Percentiles rank a stretch among this genome's conserved stretches.
Evolutionary conservation across 176 grass and related monocot genomes (phyloP).

Genomic region (Eremochloa ophiuroides): DNA sequence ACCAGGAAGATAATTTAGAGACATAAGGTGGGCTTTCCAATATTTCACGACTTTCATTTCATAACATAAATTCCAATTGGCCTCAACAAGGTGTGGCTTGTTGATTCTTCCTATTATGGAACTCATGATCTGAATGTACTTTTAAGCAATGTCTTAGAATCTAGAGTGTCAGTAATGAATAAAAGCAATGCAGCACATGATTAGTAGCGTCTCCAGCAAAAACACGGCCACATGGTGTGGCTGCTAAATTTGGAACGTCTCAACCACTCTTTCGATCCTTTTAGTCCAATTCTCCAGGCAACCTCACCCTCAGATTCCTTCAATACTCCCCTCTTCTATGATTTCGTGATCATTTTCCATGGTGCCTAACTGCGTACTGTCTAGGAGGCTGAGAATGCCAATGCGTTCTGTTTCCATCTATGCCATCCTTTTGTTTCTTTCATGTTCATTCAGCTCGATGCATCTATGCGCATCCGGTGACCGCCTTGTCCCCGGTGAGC

Average conservation of each 20-base stretch:
- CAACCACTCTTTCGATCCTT: slow-evolving; percentile 23
- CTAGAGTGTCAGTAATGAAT: background rate
- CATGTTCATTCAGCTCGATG: slow-evolving; percentile 10
- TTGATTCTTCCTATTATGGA: background rate
- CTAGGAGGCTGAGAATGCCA: background rate
- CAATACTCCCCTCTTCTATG: slow-evolving; percentile 7
- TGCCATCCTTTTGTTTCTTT: slow-evolving; percentile 15
- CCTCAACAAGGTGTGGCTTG: background rate
- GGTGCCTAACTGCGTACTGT: background rate
- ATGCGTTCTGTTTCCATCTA: background rate
- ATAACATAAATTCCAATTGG: background rate
- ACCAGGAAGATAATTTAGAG: background rate
- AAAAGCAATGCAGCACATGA: background rate
- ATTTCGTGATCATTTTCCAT: background rate
- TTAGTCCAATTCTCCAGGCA: background rate
- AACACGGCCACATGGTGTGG: background rate
- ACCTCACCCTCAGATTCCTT: background rate
- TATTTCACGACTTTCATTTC: background rate
- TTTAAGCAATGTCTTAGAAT: background rate
- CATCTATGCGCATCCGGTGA: slow-evolving; percentile 16
- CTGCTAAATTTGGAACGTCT: slow-evolving; percentile 12
- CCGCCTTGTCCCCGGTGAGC: slow-evolving; percentile 20
- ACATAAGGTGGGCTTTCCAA: background rate
- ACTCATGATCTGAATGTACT: background rate
- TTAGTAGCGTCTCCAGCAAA: slow-evolving; percentile 14